phyloP scores from a whole-genome alignment of 2,329 filamentous ascomycete genomes.

The Scopulariopsis brevicaulis region DNA sequence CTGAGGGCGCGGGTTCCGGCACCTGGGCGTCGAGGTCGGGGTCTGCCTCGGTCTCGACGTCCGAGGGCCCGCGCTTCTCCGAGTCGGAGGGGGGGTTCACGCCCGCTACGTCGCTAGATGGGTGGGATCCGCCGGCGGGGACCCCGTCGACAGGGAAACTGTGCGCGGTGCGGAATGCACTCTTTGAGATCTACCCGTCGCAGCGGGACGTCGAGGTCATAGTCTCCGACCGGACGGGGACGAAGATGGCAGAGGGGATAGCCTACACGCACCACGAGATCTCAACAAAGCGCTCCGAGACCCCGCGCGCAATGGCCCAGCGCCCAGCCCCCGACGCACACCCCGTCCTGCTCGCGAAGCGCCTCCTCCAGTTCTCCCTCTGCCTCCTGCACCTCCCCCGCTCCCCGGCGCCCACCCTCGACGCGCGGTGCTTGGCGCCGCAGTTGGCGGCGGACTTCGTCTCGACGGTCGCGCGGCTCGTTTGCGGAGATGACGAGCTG shows the following conservation, averaged over 20 bases:
- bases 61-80: neutral
- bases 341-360: slow-evolving; percentile 33
- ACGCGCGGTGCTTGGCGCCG: neutral
- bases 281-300: slow-evolving; percentile 10
- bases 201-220: neutral
- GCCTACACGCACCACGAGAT: slow-evolving; percentile 7
- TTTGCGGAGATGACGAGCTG: slow-evolving; percentile 40
- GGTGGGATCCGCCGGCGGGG: neutral
- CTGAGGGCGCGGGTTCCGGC: neutral
- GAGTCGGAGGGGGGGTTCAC: neutral
- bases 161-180: neutral
- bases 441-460: neutral
- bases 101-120: neutral
- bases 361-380: slow-evolving; percentile 31
- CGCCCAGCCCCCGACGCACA: slow-evolving; percentile 28
- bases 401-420: slow-evolving; percentile 11
- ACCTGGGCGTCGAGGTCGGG: no score
- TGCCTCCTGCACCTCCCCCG: slow-evolving; percentile 34
- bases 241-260: neutral
- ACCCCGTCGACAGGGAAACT: neutral
- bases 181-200: neutral
- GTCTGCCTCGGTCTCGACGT: neutral
- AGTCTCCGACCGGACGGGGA: neutral
- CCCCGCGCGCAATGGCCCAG: slow-evolving; percentile 17
- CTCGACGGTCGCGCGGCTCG: slow-evolving; percentile 19